Percentiles rank a stretch among this genome's conserved stretches.
Conservation (phyloP, 2,329 filamentous ascomycete genomes). For the Penicillium freii region DNA sequence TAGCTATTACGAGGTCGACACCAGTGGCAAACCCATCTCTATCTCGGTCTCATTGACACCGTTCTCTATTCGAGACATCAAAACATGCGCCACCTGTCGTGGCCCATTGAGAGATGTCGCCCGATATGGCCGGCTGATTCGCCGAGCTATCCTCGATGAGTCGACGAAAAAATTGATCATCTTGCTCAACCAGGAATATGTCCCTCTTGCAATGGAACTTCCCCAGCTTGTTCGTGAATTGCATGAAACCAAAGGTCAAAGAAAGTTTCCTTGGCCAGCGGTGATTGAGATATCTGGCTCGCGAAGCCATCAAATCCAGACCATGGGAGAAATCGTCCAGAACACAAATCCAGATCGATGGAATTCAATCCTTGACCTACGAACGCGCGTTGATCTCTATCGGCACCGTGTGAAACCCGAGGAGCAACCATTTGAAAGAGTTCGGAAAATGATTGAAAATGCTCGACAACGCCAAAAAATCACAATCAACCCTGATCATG, state of each 20-base stretch:
- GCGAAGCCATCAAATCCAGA: slow-evolving; percentile 27
- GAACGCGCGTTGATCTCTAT: slow-evolving; percentile 32
- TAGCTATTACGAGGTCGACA: slow-evolving; percentile 30
- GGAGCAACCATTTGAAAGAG: slow-evolving; percentile 42
- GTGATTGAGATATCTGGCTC: slow-evolving; percentile 11
- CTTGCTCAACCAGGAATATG: slow-evolving; percentile 48
- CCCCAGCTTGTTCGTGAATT: slow-evolving; percentile 27
- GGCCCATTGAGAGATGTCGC: slow-evolving; percentile 56
- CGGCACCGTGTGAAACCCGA: slow-evolving; percentile 31
- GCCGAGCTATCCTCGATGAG: slow-evolving; percentile 61
- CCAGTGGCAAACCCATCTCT: slow-evolving; percentile 23
- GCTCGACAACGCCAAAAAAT: slow-evolving; percentile 29
- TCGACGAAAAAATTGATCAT: slow-evolving; percentile 64
- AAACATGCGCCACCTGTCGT: slow-evolving; percentile 61
- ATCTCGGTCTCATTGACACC: slow-evolving; percentile 40
- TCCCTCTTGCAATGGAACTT: slow-evolving; percentile 41
- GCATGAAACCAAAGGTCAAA: slow-evolving; percentile 6
- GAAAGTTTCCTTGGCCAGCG: background rate
- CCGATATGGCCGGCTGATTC: slow-evolving; percentile 62
- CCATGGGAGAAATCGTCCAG: slow-evolving; percentile 21
- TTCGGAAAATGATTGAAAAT: slow-evolving; percentile 37
- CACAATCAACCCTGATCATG: slow-evolving; percentile 23
- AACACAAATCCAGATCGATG: slow-evolving; percentile 24
- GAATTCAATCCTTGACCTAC: slow-evolving; percentile 28
- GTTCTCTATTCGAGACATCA: slow-evolving; percentile 52